Evolutionary conservation across 176 grass and related monocot species (phyloP), one percentile per base, ranked within the genome.

Genomic region (Coix lacrymajobi): DNA sequence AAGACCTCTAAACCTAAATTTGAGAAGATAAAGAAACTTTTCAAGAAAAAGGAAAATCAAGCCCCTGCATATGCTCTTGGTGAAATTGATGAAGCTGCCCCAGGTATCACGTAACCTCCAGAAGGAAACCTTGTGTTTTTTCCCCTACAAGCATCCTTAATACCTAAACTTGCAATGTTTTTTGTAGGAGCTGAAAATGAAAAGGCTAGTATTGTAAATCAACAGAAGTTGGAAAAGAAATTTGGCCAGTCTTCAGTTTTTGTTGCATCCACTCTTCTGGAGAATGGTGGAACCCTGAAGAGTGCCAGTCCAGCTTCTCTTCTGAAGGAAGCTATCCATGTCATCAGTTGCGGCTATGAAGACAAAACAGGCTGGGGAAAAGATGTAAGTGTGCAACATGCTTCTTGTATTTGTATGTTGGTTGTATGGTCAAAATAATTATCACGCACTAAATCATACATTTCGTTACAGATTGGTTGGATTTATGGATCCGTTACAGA

Each of bases 181-280:
- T 49, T 6, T 32, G 43, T 43, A 89, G 91, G 81, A 48, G 85
- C 79, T 87, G 91, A 84, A 78, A 87, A 34, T 8, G 81, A 87
- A 58, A 92, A 89, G 45, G 39, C 71, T 73, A 60, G 61, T 37
- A 62, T 87, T 68, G 81, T 79, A 26, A 85, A 88, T 87, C 81
- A 92, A 68, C 65, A 87, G 78, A 92, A 92, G 60, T 73, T 92
- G 44, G 91, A 89, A 75, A 92, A 92, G 87, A 92, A 92, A 80
- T 92, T 89, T 85, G 91, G 91, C 4, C 91, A 92, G 76, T 92
- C 91, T 87, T 88, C 91, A 63, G 91, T 92, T 78, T 92, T 92
- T 87, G 91, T 92, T 87, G 91, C 87, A 24, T 89, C 91, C 26
- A 92, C 91, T 11, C 81, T 89, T 66, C 77, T 92, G 43, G 91